Evolutionary conservation across 1,284 basidiomycete species (phyloP), one percentile per base, ranked within the genome.

Genomic region (Ustilago esculenta): DNA sequence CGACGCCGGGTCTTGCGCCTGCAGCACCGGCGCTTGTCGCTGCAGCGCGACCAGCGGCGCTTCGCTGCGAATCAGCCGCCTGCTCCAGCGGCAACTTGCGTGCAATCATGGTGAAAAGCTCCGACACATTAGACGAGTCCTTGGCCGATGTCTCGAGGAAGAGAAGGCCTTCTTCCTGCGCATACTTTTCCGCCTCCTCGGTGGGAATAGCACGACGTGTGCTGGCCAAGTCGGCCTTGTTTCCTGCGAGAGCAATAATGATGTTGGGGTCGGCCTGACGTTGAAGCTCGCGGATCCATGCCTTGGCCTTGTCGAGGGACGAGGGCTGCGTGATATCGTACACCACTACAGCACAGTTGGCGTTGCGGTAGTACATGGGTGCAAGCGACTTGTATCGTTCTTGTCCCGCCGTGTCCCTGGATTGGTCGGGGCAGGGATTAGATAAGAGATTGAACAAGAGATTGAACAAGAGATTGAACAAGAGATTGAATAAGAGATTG

Each of bases 121-220:
- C 91, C 46, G 89, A 84, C 21, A 98, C 94, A 64, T 92, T 92
- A 61, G 93, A 90, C 35, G 94, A 92, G 29, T 89, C 86, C 87
- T 98, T 98, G 45, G 94, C 94, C 82, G 92, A 94, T 1, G 94
- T 94, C 85, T 98, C 94, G 54, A 89, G 88, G 90, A 95, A 98
- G 87, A 98, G 90, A 54, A 98, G 84, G 25, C 91, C 92, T 84
- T 98, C 94, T 82, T 96, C 93, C 58, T 94, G 88, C 1, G 95
- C 95, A 79, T 92, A 97, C 83, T 91, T 90, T 86, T 93, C 89
- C 5, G 92, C 95, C 20, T 79, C 76, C 36, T 80, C 77, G 18
- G 68, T 74, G 2, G 75, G 53, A 12, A 81, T 67, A 9, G 67
- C 74, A 15, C 78, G 70, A 17, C 75, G 60, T 85, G 12, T 93